These are phyloP conservation scores for Leishmania lainsoni DNA, from an alignment of 208 protist species.

Conservation along the genomic window DNA sequence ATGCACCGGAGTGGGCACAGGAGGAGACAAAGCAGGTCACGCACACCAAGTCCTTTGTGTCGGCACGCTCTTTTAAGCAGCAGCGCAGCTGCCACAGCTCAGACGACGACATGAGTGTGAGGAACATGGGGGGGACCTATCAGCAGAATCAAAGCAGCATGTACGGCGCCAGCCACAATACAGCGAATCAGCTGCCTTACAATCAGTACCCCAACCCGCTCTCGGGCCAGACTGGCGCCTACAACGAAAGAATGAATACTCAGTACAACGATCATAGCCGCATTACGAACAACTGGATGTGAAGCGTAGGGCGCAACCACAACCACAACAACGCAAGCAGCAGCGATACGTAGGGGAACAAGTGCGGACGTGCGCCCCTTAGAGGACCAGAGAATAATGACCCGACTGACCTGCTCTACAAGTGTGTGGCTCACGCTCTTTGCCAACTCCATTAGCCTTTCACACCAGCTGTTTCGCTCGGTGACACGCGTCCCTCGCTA, in stretches of 20 bases:
- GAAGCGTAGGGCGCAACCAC: background rate
- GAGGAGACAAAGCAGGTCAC: slow-evolving; percentile 21
- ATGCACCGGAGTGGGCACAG: slow-evolving; percentile 50
- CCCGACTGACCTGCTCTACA: background rate
- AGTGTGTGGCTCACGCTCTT: background rate
- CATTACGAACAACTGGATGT: slow-evolving; percentile 14
- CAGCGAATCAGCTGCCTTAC: background rate
- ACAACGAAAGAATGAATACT: background rate
- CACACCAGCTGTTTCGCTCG: background rate
- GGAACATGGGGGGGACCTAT: background rate
- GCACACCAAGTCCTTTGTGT: slow-evolving; percentile 39
- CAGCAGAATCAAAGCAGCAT: slow-evolving; percentile 1
- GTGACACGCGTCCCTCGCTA: background rate
- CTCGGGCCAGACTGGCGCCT: background rate
- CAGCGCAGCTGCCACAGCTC: background rate
- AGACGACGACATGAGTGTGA: background rate
- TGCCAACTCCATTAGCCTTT: background rate
- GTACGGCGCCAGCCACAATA: slow-evolving; percentile 6
- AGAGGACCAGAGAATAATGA: background rate
- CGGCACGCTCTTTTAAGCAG: slow-evolving; percentile 31
- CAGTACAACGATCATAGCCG: background rate
- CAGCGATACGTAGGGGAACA: background rate
- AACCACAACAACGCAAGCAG: background rate
- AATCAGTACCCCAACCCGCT: background rate
- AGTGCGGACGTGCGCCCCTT: background rate